Conservation (phyloP, 768 basidiomycete genomes). For the Rhodotorula taiwanensis region DNA sequence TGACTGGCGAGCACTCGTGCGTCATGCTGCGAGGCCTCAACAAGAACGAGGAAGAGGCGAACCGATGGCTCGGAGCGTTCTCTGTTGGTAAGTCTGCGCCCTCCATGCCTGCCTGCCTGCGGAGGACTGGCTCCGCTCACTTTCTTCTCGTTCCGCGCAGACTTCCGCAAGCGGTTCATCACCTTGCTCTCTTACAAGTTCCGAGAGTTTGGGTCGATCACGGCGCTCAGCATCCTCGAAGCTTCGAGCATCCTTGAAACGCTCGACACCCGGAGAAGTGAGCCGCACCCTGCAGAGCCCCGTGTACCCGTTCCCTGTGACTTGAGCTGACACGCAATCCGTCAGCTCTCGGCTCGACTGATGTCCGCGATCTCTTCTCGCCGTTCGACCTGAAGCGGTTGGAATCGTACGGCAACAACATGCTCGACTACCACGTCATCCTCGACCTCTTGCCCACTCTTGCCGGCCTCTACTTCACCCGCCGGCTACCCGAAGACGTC, state of each 20-base stretch:
- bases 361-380: slow-evolving; percentile 61
- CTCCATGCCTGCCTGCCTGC: too few species aligned
- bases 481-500: slow-evolving; percentile 54
- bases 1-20: slow-evolving; percentile 94
- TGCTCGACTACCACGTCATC: slow-evolving; percentile 93
- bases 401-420: slow-evolving; percentile 82
- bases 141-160: slow-evolving; percentile 47
- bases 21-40: slow-evolving; percentile 81
- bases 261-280: slow-evolving; percentile 15
- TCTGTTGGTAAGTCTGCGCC: slow-evolving; percentile 46
- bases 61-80: slow-evolving; percentile 84
- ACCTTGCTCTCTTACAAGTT: slow-evolving; percentile 87
- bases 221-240: slow-evolving; percentile 78
- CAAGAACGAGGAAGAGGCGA: slow-evolving; percentile 55
- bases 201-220: slow-evolving; percentile 82
- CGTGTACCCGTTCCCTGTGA: too few species aligned
- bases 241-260: slow-evolving; percentile 56
- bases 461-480: slow-evolving; percentile 77
- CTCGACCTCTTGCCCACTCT: slow-evolving; percentile 80
- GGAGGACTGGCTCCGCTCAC: not conserved
- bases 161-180: slow-evolving; percentile 86
- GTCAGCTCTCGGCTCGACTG: slow-evolving; percentile 51
- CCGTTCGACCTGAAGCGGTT: slow-evolving; percentile 95
- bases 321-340: too few species aligned
- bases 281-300: too few species aligned